Base-by-base conservation (phyloP, 2,329 filamentous ascomycete species). In the Apiospora sp. region DNA sequence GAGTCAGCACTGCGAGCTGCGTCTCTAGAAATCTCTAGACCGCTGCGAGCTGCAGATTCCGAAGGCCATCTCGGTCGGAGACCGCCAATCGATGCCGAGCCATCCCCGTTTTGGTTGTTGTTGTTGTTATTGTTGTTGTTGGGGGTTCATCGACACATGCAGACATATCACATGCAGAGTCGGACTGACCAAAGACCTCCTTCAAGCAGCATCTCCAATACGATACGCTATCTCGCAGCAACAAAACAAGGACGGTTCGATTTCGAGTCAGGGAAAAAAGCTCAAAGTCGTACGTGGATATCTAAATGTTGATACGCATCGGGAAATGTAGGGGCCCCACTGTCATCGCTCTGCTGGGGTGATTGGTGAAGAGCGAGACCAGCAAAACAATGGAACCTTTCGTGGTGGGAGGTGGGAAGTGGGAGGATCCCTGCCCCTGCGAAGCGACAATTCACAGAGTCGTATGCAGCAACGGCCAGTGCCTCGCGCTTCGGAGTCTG, bases 401-500 rank as follows among this genome's bases (percentile, higher is more conserved):
- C 37, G 37, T 22, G 46, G n/a, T 49, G 7, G 6, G 8, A 49
- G 16, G 46, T 49, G 46, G 19, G 46, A 49, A 10, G 10, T 10
- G 46, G 19, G 22, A 49, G 46, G 46, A 58, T 27, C 51, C 51
- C 51, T 58, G 51, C 16, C 51, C 16, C 16, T 10, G 14, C 27
- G 51, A 34, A 58, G 27, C 51, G 51, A 58, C 51, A 58, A 8
- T 58, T 58, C 51, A 34, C 30, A 37, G 51, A 22, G 30, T 61
- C 22, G 54, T 30, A 61, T 61, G 54, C 54, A 61, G 30, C 54
- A 61, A 37, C 54, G 30, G 54, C 54, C 54, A 61, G 54, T 37
- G 54, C 54, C 54, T 61, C 54, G 54, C 54, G 54, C 54, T 61
- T 61, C 54, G 54, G 54, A 61, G 54, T 22, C 46, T n/a, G 22